A percentile compares a stretch with the other conserved stretches of the same genome.
Conservation (phyloP, 73 alveolate species). For the Tetrahymena borealis region DNA sequence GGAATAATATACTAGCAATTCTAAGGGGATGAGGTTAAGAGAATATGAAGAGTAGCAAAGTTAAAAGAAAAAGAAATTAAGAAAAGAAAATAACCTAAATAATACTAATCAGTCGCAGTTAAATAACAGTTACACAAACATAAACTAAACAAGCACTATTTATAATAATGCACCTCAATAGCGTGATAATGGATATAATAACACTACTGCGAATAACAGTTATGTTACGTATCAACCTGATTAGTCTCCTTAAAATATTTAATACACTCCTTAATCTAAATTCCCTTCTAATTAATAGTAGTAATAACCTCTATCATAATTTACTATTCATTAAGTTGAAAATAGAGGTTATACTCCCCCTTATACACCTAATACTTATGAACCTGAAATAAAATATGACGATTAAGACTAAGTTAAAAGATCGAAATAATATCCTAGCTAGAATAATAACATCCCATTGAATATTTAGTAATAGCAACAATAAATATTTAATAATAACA, state of each 20-base stretch:
- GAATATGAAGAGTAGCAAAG: not conserved
- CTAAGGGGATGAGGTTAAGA: not conserved
- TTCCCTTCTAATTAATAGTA: not conserved
- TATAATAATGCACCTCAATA: not conserved
- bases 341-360: not conserved
- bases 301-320: not conserved
- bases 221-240: not conserved
- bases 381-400: not conserved
- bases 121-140: not conserved
- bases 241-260: not conserved
- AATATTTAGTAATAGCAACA: not conserved
- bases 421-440: not conserved
- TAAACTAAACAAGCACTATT: not conserved
- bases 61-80: no score
- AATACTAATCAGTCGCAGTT: not conserved
- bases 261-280: not conserved
- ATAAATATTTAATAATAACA: not conserved
- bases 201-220: not conserved
- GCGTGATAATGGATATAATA: not conserved
- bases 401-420: not conserved
- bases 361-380: not conserved
- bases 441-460: not conserved
- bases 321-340: not conserved
- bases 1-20: not conserved
- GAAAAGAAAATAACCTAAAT: not conserved